Conservation (phyloP, 768 basidiomycete genomes). For the Rhodosporidiobolus odoratus region DNA sequence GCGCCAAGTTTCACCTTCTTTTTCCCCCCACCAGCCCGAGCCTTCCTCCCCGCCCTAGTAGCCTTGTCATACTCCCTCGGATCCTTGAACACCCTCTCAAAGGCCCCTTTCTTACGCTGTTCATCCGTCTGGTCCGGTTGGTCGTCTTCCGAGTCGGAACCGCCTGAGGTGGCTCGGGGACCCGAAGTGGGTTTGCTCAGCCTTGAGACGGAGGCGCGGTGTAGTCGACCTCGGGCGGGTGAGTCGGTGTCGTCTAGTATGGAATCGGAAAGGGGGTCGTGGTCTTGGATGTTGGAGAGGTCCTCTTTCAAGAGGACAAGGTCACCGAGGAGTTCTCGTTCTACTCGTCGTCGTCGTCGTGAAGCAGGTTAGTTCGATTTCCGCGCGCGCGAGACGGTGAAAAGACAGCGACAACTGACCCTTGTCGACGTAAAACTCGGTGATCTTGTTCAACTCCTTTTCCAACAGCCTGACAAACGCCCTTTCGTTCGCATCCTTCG, state of each 20-base stretch:
- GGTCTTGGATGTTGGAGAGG: slow-evolving; percentile 43
- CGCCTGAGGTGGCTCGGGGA: slow-evolving; percentile 8
- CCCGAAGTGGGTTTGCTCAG: background rate
- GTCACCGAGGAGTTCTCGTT: slow-evolving; percentile 57
- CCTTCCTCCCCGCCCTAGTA: slow-evolving; percentile 23
- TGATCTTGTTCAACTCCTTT: slow-evolving; percentile 74
- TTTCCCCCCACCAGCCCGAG: background rate
- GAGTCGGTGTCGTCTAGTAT: slow-evolving; percentile 1
- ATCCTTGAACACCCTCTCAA: slow-evolving; percentile 23
- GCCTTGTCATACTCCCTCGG: slow-evolving; percentile 34
- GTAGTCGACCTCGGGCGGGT: background rate
- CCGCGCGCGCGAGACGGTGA: background rate
- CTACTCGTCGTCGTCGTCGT: slow-evolving; percentile 37
- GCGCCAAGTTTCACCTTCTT: background rate
- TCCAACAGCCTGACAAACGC: slow-evolving; percentile 70
- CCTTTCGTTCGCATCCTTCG: slow-evolving; percentile 53
- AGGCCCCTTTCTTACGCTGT: slow-evolving; percentile 16
- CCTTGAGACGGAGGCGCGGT: background rate
- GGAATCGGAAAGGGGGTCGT: background rate
- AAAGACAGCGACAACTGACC: slow-evolving; percentile 5
- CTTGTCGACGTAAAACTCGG: slow-evolving; percentile 69
- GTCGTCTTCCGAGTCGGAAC: slow-evolving; percentile 27
- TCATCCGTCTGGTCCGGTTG: slow-evolving; percentile 6
- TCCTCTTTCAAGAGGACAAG: slow-evolving; percentile 45
- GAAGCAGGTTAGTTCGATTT: background rate